These are phyloP conservation scores for Amanita jacksonii DNA, from an alignment of 768 basidiomycete genomes.

Conservation along the genomic window DNA sequence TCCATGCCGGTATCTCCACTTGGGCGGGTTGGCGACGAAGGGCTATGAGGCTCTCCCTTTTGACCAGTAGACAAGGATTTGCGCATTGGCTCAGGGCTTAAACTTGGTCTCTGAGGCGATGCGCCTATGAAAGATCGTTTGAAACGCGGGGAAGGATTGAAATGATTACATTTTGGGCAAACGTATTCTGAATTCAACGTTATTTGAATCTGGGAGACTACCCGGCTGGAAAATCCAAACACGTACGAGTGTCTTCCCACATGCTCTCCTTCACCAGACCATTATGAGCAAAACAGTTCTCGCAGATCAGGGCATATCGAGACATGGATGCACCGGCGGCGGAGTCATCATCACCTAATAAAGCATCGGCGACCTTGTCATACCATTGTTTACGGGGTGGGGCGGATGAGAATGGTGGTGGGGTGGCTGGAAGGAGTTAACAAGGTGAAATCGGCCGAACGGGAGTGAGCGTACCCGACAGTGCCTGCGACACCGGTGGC, in stretches of 20 bases:
- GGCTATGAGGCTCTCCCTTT: constrained; percentile 6
- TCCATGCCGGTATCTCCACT: constrained; percentile 20
- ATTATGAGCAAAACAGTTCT: constrained; percentile 81
- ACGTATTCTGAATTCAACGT: constrained; percentile 51
- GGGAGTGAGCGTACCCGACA: constrained; percentile 13
- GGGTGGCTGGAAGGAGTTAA: constrained; percentile 13
- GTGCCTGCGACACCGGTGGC: constrained; percentile 19
- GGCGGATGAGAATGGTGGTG: constrained; percentile 25
- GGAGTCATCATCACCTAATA: constrained; percentile 71
- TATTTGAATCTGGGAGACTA: background rate
- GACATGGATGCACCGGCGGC: constrained; percentile 31
- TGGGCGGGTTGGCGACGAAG: constrained; percentile 17
- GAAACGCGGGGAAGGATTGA: constrained; percentile 48
- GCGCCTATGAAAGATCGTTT: constrained; percentile 19
- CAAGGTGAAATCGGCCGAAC: constrained; percentile 1
- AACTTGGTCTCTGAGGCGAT: constrained; percentile 4
- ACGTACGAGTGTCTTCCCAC: constrained; percentile 79
- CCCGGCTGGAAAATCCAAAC: background rate
- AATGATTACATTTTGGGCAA: constrained; percentile 80
- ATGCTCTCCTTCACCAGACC: constrained; percentile 76
- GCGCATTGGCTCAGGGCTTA: constrained; percentile 3
- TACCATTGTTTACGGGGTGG: constrained; percentile 74
- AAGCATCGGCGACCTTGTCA: constrained; percentile 79
- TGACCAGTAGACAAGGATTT: constrained; percentile 4
- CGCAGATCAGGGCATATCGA: constrained; percentile 82